Conservation (phyloP, 2,329 filamentous ascomycete species). For the Blastomyces emzantsi region DNA sequence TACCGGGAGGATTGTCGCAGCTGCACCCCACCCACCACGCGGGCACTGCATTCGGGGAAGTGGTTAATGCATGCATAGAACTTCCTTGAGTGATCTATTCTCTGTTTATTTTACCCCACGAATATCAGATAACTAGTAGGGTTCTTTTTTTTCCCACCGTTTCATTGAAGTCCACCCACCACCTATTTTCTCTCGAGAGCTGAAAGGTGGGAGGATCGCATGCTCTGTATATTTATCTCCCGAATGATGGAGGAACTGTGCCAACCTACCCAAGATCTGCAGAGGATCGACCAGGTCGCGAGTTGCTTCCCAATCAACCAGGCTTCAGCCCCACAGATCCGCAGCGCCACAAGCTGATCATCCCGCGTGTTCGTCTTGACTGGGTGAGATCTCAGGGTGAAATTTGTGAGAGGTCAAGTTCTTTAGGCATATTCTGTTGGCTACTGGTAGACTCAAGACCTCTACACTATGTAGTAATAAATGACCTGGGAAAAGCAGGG, state of each 20-base stretch:
- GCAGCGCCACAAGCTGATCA: constrained; percentile 1
- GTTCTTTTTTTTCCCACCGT: not conserved
- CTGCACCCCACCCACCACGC: too few species aligned
- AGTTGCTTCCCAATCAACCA: not conserved
- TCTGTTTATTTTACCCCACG: not conserved
- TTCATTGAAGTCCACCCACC: not conserved
- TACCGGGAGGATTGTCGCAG: too few species aligned
- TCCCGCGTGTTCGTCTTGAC: not conserved
- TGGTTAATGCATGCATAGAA: too few species aligned
- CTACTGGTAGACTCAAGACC: too few species aligned
- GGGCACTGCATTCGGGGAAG: too few species aligned
- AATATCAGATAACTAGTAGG: not conserved
- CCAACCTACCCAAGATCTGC: not conserved
- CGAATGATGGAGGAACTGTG: too few species aligned
- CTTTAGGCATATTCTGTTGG: not conserved
- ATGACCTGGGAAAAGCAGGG: not conserved
- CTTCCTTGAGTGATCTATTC: too few species aligned
- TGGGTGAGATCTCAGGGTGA: too few species aligned
- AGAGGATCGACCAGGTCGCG: too few species aligned
- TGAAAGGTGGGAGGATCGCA: not conserved
- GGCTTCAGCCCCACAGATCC: not conserved
- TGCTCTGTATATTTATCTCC: too few species aligned
- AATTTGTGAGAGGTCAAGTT: not conserved
- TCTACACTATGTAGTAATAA: not conserved
- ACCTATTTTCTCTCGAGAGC: not conserved